These are phyloP conservation scores for Austropuccinia psidii DNA, from an alignment of 1,284 basidiomycete species.

Conservation along the genomic window DNA sequence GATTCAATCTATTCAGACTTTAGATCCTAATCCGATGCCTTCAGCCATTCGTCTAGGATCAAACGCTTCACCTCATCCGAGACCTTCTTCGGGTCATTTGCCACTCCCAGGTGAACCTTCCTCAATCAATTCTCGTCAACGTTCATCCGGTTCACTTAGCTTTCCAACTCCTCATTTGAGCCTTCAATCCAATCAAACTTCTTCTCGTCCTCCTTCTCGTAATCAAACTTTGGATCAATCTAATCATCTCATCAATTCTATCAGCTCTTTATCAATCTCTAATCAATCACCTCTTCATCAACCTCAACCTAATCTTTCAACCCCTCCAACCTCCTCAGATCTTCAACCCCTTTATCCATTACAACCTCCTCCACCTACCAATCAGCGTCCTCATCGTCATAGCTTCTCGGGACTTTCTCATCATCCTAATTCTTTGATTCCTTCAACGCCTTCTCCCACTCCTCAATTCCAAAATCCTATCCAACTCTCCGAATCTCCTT, in stretches of 20 bases:
- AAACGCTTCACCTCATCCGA: neutral
- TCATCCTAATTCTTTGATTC: neutral
- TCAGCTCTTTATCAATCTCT: constrained; percentile 19
- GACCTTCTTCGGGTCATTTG: neutral
- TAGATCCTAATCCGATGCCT: constrained; percentile 5
- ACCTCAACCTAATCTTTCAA: constrained; percentile 5
- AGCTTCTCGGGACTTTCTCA: constrained; percentile 24
- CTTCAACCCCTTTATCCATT: neutral
- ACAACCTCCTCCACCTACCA: neutral
- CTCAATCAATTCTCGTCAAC: constrained; percentile 13
- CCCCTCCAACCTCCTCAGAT: neutral
- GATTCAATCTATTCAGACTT: neutral
- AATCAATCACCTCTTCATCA: neutral
- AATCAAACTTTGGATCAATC: constrained; percentile 25
- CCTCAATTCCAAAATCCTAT: neutral
- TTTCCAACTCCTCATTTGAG: constrained; percentile 11
- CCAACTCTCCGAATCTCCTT: neutral
- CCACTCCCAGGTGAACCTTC: constrained; percentile 24
- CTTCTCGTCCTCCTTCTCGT: constrained; percentile 20
- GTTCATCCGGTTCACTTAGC: constrained; percentile 15
- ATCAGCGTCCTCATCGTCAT: constrained; percentile 25
- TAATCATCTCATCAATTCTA: neutral
- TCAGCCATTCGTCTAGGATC: neutral
- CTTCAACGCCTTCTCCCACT: neutral
- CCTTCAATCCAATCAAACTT: neutral